Evolutionary conservation across 257 asterid species (phyloP).

Genomic region (Thymus quinquecostatus): DNA sequence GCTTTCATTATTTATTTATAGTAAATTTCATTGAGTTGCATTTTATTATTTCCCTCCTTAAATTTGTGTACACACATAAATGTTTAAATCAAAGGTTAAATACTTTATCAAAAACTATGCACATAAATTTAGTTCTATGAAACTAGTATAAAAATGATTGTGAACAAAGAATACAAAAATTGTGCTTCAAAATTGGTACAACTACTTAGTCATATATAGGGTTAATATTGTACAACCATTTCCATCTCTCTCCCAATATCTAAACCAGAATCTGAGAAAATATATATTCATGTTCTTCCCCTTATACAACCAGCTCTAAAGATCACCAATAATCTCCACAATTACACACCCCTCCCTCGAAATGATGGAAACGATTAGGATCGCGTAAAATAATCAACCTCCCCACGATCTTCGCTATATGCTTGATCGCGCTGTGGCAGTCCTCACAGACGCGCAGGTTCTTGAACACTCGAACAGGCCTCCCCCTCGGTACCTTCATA

Average conservation of each 20-base stretch:
- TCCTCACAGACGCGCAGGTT: conserved; percentile 93
- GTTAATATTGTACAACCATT: neutral
- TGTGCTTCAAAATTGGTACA: neutral
- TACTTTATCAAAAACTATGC: too few relatives aligned
- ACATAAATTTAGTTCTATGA: too few relatives aligned
- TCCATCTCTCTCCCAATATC: neutral
- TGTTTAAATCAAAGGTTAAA: too few relatives aligned
- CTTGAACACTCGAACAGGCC: conserved; percentile 84
- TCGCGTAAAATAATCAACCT: conserved; percentile 83
- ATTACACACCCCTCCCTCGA: conserved; percentile 75
- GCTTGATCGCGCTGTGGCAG: conserved; percentile 83
- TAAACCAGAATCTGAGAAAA: neutral
- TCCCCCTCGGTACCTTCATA: conserved; percentile 68
- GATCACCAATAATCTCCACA: conserved; percentile 94
- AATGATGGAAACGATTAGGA: conserved; percentile 93
- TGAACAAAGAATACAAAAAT: too few relatives aligned
- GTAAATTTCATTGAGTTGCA: too few relatives aligned
- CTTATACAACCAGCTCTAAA: neutral
- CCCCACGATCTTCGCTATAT: conserved; percentile 74
- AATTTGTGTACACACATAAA: too few relatives aligned
- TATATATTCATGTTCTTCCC: neutral
- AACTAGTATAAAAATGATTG: too few relatives aligned
- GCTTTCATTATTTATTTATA: too few relatives aligned
- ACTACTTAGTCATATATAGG: neutral
- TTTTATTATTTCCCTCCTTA: too few relatives aligned